A percentile compares a stretch with the other conserved stretches of the same genome.
Evolutionary conservation across 176 grass and related monocot genomes (phyloP).

Genomic region (Thalia dealbata): DNA sequence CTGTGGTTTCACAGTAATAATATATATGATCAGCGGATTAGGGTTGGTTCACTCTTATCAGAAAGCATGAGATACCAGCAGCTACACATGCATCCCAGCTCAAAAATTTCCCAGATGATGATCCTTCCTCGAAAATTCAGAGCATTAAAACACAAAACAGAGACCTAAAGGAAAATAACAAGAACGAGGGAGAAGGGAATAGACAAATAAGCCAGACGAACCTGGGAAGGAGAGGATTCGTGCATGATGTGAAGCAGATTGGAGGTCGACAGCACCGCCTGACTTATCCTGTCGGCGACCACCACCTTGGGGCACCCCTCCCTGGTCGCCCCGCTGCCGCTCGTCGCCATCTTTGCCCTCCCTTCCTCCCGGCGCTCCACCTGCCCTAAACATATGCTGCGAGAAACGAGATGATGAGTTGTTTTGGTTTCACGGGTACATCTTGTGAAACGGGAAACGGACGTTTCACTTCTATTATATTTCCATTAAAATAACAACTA

Average conservation of each 20-base stretch:
- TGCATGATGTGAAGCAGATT: constrained; percentile 93
- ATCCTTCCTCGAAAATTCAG: neutral
- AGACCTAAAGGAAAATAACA: neutral
- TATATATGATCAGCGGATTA: no score
- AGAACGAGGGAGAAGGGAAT: neutral
- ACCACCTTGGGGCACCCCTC: constrained; percentile 35
- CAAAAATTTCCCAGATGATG: neutral
- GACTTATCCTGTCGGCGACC: constrained; percentile 55
- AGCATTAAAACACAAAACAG: neutral
- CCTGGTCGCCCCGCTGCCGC: constrained; percentile 1
- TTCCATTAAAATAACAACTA: no score
- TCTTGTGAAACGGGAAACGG: neutral
- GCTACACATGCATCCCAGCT: neutral
- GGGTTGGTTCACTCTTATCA: no score
- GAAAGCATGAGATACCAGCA: no score
- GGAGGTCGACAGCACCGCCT: constrained; percentile 74
- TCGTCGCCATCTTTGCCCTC: constrained; percentile 44
- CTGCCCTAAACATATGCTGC: neutral
- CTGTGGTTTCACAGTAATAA: no score
- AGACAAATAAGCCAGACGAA: neutral
- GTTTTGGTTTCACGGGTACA: neutral
- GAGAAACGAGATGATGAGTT: neutral
- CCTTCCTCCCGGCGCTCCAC: neutral
- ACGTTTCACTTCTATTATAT: neutral
- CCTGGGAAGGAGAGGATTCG: constrained; percentile 76